A percentile compares a stretch with the other conserved stretches of the same genome.
These are phyloP conservation scores for Daldinia bambusicola DNA, from an alignment of 495 filamentous ascomycete genomes.

Conservation along the genomic window DNA sequence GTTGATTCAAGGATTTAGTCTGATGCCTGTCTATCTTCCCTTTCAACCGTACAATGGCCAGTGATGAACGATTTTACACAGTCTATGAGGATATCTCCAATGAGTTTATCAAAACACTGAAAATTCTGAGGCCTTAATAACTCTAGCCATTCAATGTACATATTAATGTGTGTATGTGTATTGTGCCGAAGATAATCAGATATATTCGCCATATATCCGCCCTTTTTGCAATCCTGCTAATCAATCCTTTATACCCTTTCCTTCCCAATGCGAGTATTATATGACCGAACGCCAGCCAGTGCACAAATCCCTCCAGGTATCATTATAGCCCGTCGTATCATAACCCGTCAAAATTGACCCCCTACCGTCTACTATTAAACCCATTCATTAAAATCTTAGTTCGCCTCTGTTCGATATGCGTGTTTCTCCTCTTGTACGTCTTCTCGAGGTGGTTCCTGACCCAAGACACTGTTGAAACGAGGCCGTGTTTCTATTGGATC, in stretches of 20 bases:
- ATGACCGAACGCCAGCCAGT: conserved; percentile 11
- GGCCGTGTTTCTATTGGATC: conserved; percentile 20
- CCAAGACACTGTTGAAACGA: conserved; percentile 18
- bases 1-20: background rate
- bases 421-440: conserved; percentile 19
- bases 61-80: conserved; percentile 49
- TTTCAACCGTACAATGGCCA: conserved; percentile 32
- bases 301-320: conserved; percentile 14
- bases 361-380: background rate
- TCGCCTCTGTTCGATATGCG: background rate
- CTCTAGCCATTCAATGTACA: conserved; percentile 1
- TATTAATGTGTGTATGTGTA: conserved; percentile 1
- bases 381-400: background rate
- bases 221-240: conserved; percentile 14
- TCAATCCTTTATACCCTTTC: background rate
- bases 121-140: conserved; percentile 51
- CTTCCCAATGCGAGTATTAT: conserved; percentile 8
- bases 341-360: background rate
- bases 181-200: background rate
- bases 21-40: background rate
- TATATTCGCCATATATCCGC: background rate
- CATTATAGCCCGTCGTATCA: conserved; percentile 22
- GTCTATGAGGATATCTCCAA: conserved; percentile 49
- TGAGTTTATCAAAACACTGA: conserved; percentile 49
- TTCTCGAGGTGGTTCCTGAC: conserved; percentile 19